These are phyloP conservation scores for Ascochyta rabiei DNA, from an alignment of 2,329 filamentous ascomycete species.

Conservation along the genomic window DNA sequence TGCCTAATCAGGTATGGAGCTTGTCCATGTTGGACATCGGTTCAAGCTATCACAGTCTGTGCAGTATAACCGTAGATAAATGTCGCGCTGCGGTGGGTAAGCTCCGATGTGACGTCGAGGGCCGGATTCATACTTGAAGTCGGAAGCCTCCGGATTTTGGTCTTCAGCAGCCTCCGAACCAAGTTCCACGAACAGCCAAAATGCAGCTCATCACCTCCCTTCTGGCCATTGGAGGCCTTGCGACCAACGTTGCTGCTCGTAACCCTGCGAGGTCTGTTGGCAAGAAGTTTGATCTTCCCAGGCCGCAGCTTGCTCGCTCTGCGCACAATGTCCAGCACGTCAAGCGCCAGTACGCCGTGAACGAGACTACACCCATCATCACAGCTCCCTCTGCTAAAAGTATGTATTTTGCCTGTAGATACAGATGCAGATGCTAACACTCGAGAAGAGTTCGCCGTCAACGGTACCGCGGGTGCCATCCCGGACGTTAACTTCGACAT, in stretches of 20 bases:
- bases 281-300: constrained; percentile 37
- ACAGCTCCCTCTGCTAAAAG: constrained; percentile 21
- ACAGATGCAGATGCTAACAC: constrained; percentile 3
- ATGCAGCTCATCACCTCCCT: constrained; percentile 43
- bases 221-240: constrained; percentile 38
- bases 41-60: constrained; percentile 15
- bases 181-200: constrained; percentile 2
- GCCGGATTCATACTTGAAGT: constrained; percentile 13
- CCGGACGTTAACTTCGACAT: constrained; percentile 58
- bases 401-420: background rate
- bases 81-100: constrained; percentile 9
- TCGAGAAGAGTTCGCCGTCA: constrained; percentile 44
- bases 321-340: constrained; percentile 22
- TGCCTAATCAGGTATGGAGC: constrained; percentile 28
- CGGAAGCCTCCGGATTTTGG: background rate
- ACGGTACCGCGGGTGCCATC: constrained; percentile 46
- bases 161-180: constrained; percentile 7
- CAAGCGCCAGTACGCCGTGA: constrained; percentile 29
- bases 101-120: constrained; percentile 15
- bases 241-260: constrained; percentile 34
- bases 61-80: constrained; percentile 13
- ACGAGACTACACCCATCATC: constrained; percentile 41
- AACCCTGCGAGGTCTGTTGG: constrained; percentile 36
- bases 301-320: constrained; percentile 33
- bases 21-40: background rate